Conservation (phyloP, 1,284 basidiomycete genomes). For the Trichosporon asahii region DNA sequence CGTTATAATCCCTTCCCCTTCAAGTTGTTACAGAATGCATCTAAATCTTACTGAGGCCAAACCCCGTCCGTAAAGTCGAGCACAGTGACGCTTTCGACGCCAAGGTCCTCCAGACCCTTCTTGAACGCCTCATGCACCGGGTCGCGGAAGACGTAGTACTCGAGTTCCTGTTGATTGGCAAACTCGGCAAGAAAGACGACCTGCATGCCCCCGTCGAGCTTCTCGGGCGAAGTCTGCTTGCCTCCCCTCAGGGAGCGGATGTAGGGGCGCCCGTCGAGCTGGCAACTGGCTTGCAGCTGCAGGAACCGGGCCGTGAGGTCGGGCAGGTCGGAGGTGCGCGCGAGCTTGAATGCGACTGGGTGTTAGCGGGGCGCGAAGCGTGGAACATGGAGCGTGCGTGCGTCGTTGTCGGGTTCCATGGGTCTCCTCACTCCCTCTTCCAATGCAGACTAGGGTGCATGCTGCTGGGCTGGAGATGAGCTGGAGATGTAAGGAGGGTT, state of each 20-base stretch:
- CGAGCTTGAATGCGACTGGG: slow-evolving; percentile 43
- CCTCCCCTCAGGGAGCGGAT: slow-evolving; percentile 40
- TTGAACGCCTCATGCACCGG: slow-evolving; percentile 44
- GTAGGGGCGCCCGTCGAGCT: slow-evolving; percentile 30
- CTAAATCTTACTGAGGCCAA: slow-evolving; percentile 15
- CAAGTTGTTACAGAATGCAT: not conserved
- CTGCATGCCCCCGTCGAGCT: slow-evolving; percentile 36
- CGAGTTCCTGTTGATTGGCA: slow-evolving; percentile 33
- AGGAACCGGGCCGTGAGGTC: slow-evolving; percentile 30
- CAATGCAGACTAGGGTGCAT: too few relatives aligned
- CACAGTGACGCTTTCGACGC: slow-evolving; percentile 32
- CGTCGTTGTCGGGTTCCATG: too few relatives aligned
- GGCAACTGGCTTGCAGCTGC: slow-evolving; percentile 31
- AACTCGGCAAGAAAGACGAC: slow-evolving; percentile 46
- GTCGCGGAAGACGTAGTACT: slow-evolving; percentile 41
- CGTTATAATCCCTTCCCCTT: not conserved
- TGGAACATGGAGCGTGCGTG: too few relatives aligned
- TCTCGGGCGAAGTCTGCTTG: slow-evolving; percentile 40
- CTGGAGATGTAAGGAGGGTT: too few relatives aligned
- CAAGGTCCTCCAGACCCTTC: slow-evolving; percentile 22
- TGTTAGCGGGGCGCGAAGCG: slow-evolving; percentile 5
- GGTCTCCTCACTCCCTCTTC: too few relatives aligned
- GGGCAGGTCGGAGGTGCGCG: slow-evolving; percentile 19
- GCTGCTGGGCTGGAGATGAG: too few relatives aligned
- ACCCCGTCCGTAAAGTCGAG: slow-evolving; percentile 39